Conservation (phyloP, 768 basidiomycete species). For the Amanita exitialis region DNA sequence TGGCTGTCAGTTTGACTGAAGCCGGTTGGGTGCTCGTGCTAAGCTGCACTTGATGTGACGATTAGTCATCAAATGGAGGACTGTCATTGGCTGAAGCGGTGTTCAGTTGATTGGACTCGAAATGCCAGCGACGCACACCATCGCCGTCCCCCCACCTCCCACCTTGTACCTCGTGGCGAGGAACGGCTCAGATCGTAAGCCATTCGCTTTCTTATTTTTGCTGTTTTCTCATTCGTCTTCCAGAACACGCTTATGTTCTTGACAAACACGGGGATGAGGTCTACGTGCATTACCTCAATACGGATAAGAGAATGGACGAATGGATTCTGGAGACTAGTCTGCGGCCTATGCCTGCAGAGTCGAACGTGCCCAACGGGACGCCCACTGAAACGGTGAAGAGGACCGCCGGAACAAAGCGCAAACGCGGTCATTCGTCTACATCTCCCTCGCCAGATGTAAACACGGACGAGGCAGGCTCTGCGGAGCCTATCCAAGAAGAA, state of each 20-base stretch:
- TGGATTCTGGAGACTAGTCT: slow-evolving; percentile 45
- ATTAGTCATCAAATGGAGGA: neutral
- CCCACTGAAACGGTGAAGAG: slow-evolving; percentile 3
- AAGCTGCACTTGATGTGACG: too few species aligned
- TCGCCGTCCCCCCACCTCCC: slow-evolving; percentile 15
- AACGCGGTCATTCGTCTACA: slow-evolving; percentile 8
- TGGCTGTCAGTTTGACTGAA: too few species aligned
- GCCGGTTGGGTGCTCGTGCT: too few species aligned
- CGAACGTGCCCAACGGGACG: slow-evolving; percentile 20
- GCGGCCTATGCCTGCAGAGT: slow-evolving; percentile 17
- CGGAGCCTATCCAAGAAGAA: slow-evolving; percentile 15
- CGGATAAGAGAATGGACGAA: slow-evolving; percentile 67
- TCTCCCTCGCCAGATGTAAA: neutral
- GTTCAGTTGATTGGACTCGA: neutral
- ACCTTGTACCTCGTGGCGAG: slow-evolving; percentile 23
- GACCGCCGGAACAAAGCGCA: slow-evolving; percentile 8
- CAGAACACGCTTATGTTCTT: slow-evolving; percentile 43
- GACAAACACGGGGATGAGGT: slow-evolving; percentile 39
- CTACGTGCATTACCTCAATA: slow-evolving; percentile 64
- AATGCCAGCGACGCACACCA: slow-evolving; percentile 22
- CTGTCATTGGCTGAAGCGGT: neutral
- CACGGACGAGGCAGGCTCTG: slow-evolving; percentile 6
- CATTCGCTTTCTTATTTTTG: slow-evolving; percentile 5
- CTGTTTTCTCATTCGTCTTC: slow-evolving; percentile 5
- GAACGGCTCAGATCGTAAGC: slow-evolving; percentile 23